Evolutionary conservation across 225 moss, liverwort and hornwort species (phyloP).

Genomic region (Antitrichia curtipendula): DNA sequence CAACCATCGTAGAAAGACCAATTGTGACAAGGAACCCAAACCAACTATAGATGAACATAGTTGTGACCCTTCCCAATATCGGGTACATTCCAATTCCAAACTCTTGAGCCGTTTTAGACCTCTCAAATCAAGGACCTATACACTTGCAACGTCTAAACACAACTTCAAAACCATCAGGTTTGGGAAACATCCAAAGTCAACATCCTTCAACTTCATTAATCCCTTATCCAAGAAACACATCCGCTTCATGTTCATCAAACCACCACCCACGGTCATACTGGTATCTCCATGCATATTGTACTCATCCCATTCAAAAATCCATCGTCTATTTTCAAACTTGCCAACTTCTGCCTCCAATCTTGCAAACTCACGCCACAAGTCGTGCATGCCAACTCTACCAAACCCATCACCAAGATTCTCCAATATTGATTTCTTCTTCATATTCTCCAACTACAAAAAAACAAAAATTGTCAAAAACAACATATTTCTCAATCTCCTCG

Average conservation of each 20-base stretch:
- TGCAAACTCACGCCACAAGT: conserved; percentile 1
- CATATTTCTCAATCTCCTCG: fast-evolving
- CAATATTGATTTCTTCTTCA: not conserved
- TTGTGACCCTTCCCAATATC: no score
- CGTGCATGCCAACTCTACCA: not conserved
- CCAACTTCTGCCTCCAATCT: not conserved
- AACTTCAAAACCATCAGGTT: not conserved
- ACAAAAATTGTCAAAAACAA: not conserved
- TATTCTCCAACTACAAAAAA: not conserved
- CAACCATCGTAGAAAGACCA: not conserved
- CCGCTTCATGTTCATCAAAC: not conserved
- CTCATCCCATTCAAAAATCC: not conserved
- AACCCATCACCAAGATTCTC: not conserved
- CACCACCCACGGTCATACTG: not conserved
- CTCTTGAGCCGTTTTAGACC: not conserved
- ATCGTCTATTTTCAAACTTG: not conserved
- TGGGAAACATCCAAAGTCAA: not conserved
- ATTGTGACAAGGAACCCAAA: not conserved
- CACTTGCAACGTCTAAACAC: not conserved
- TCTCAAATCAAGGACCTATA: not conserved
- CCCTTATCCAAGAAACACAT: not conserved
- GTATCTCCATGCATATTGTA: not conserved
- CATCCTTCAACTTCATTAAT: not conserved
- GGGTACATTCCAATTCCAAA: no score
- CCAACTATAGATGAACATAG: no score